Base-by-base conservation (phyloP, 495 filamentous ascomycete genomes). In the Trichoderma erinaceum region DNA sequence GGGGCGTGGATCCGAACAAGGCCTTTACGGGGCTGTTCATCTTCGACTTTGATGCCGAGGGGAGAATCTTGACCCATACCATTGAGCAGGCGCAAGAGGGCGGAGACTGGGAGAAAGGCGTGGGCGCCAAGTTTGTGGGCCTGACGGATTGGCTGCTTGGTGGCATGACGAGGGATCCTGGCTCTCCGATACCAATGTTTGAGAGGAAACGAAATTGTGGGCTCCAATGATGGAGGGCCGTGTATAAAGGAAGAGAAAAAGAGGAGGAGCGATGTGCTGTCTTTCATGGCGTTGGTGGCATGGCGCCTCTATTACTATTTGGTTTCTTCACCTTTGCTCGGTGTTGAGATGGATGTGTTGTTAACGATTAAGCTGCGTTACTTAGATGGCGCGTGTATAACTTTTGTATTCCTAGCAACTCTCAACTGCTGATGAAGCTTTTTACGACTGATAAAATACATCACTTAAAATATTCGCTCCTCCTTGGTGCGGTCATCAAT, bases 1-100 rank as follows among this genome's bases (percentile, higher is more conserved):
- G 56, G 23, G 56, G 56, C 56, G 44, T 69, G 6, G 67, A 68
- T 35, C 77, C 78, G 68, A 78, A 74, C 61, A 80, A 85, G 38
- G 89, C 89, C 73, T 94, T 93, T 74, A 87, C 81, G 44, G 95
- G 95, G 0, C 70, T 97, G 18, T 99, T 99, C 75, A 86, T 96
- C 63, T 99, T 99, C 78, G 91, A 95, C 66, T 99, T 99, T 77
- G 96, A 99, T 73, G 86, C 89, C 69, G 87, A 96, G 70, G 95
- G 96, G 3, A 81, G 92, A 64, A 87, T 99, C 32, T 70, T 89
- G 63, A 88, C 83, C 66, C 95, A 98, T 79, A 95, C 90, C 0
- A 98, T 99, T 74, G 95, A 99, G 78, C 92, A 97, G 81, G 90
- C 88, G 12, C 89, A 97, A 72, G 88, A 88, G 63, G 84, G 88